Conservation (phyloP, 2,329 filamentous ascomycete genomes). For the Fusarium penzigii region DNA sequence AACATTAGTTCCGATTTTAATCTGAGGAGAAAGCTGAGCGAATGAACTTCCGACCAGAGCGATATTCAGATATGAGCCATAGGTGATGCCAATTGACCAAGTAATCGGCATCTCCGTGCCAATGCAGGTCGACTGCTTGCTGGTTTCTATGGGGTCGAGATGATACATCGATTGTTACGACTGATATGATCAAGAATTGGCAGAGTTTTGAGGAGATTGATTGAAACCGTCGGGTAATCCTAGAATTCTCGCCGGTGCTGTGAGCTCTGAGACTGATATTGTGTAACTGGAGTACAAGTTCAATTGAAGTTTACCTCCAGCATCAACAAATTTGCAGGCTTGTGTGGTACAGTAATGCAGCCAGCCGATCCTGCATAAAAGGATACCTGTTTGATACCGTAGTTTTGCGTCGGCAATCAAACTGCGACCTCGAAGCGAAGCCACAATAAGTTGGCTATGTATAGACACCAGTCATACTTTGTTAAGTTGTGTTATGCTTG, state of each 20-base stretch:
- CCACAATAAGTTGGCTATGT: not conserved
- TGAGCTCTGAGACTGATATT: not conserved
- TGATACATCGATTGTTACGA: too few relatives aligned
- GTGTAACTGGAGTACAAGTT: not conserved
- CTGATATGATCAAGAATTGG: too few relatives aligned
- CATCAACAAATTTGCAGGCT: not conserved
- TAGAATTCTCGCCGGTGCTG: not conserved
- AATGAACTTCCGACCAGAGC: too few relatives aligned
- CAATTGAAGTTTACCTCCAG: not conserved
- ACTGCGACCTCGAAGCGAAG: not conserved
- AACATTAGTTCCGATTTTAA: too few relatives aligned
- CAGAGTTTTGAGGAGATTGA: not conserved
- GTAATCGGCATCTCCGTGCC: too few relatives aligned
- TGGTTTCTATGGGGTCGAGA: too few relatives aligned
- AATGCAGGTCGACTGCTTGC: too few relatives aligned
- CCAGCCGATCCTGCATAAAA: not conserved
- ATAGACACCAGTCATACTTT: not conserved
- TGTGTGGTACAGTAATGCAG: slow-evolving; percentile 5
- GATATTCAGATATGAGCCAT: too few relatives aligned
- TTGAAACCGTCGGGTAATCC: not conserved
- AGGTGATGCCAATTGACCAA: too few relatives aligned
- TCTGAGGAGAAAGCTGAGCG: too few relatives aligned
- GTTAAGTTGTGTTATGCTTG: not conserved
- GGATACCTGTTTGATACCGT: not conserved
- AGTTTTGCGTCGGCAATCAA: slow-evolving; percentile 9